phyloP scores from a whole-genome alignment of 163 green algal species.

The Chlamydomonas reinhardtii region DNA sequence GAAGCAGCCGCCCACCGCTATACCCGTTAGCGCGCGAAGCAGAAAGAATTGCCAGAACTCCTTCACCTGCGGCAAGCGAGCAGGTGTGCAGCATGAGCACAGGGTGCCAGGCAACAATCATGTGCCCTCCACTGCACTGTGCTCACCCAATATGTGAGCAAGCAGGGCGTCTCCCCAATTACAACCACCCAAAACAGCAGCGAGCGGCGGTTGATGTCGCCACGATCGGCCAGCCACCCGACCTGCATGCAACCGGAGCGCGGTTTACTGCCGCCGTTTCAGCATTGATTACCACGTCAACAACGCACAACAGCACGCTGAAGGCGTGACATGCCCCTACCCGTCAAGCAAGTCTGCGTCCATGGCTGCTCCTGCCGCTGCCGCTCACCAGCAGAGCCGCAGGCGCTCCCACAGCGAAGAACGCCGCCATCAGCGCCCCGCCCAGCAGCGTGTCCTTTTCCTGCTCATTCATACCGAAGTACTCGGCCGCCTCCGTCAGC shows the following conservation, averaged over 20 bases:
- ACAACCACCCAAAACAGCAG: slow-evolving; percentile 88
- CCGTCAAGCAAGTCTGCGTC: too few species aligned
- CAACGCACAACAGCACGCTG: too few species aligned
- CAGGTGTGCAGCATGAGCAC: neutral
- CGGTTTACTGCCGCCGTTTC: too few species aligned
- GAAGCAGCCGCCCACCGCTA: slow-evolving; percentile 81
- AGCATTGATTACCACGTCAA: too few species aligned
- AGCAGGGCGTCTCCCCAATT: slow-evolving; percentile 84
- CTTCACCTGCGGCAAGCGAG: slow-evolving; percentile 60
- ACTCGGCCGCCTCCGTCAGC: slow-evolving; percentile 65
- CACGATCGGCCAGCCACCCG: slow-evolving; percentile 82
- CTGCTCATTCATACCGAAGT: slow-evolving; percentile 80
- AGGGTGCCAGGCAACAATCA: too few species aligned
- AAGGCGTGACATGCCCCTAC: too few species aligned
- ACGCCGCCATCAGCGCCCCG: slow-evolving; percentile 73
- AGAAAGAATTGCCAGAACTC: slow-evolving; percentile 89
- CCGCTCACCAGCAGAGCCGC: slow-evolving; percentile 77
- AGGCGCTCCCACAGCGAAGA: slow-evolving; percentile 90
- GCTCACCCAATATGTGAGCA: slow-evolving; percentile 77
- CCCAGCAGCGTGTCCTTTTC: slow-evolving; percentile 71
- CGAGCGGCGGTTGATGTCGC: slow-evolving; percentile 67
- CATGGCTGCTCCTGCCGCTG: too few species aligned
- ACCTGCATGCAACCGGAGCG: slow-evolving; percentile 53
- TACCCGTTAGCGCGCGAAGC: slow-evolving; percentile 86
- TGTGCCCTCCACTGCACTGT: neutral